A percentile compares a stretch with the other conserved stretches of the same genome.
These are phyloP conservation scores for Sequoiadendron giganteum DNA, from an alignment of 75 land plant species.

Conservation along the genomic window DNA sequence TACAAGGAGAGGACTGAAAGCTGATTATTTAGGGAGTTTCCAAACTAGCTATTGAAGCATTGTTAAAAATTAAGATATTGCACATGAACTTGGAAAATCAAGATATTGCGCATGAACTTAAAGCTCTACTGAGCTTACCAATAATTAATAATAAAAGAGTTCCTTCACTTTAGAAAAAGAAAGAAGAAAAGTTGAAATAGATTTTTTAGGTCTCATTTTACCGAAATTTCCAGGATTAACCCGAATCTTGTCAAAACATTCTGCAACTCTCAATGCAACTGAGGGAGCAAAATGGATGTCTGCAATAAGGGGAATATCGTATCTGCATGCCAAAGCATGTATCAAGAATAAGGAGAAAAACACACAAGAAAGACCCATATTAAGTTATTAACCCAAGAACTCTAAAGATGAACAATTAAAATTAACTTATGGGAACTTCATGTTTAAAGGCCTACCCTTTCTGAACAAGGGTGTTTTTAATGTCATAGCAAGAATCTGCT, in stretches of 20 bases:
- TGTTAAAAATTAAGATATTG: neutral
- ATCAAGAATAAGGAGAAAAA: neutral
- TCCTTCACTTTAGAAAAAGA: neutral
- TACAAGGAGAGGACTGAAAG: neutral
- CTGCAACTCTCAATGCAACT: conserved; percentile 91
- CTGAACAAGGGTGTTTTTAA: conserved; percentile 92
- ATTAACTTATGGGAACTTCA: neutral
- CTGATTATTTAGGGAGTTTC: neutral
- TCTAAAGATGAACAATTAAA: neutral
- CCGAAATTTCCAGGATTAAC: conserved; percentile 99
- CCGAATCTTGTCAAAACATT: conserved; percentile 99
- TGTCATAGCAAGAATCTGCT: conserved; percentile 97
- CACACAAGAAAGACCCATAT: neutral
- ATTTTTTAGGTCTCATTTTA: conserved; percentile 23
- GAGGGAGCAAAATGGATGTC: conserved; percentile 98
- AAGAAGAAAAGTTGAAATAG: neutral
- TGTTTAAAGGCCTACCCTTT: conserved; percentile 63
- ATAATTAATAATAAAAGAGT: neutral
- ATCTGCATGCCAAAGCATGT: conserved; percentile 45
- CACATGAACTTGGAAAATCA: neutral
- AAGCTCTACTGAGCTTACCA: neutral
- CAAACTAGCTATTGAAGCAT: conserved; percentile 1
- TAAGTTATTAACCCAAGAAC: neutral
- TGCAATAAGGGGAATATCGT: conserved; percentile 94
- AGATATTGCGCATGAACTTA: neutral